Base-by-base conservation (phyloP, 2,329 filamentous ascomycete genomes). In the Exophiala sideris region DNA sequence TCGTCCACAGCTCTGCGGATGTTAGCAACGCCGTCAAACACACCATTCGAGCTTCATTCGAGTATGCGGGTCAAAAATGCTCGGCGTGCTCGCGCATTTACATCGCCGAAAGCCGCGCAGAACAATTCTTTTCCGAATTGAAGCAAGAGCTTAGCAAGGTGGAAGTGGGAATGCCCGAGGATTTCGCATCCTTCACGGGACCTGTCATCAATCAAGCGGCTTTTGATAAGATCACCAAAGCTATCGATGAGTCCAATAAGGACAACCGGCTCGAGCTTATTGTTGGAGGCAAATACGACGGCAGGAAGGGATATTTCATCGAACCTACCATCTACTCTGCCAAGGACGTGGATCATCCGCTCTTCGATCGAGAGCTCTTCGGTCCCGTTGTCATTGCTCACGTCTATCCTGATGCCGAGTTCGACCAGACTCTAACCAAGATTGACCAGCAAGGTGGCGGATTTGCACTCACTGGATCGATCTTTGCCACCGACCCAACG, bases 61-160 rank as follows among this genome's bases (percentile, higher is more conserved):
- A 92, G 72, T 91, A 83, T 74, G 87, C 90, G 69, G 88, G 88
- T 38, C 88, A 92, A 69, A 92, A 92, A 73, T 92, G 88, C 77
- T 88, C 84, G 64, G 88, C 88, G 50, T 88, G 85, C 16, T 89
- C 86, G 39, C 81, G 88, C 34, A 71, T 82, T 49, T 91, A 91
- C 72, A 82, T 90, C 5, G 83, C 88, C 67, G 89, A 86, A 3
- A 68, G 85, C 35, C 89, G 86, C 85, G 78, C 84, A 24, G 74
- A 82, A 57, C 68, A 72, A 66, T 87, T 89, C 74, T 84, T 84
- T 70, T 71, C 82, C 58, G 77, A 78, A 52, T 74, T 92, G 3
- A 74, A 84, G 12, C 68, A 77, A 21, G 84, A 89, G 69, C 84
- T 81, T 4, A 74, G 81, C 64, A 79, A 80, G 51, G 79, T 92